phyloP scores from a whole-genome alignment of 2,329 filamentous ascomycete species.

The Amauroascus verrucosus region DNA sequence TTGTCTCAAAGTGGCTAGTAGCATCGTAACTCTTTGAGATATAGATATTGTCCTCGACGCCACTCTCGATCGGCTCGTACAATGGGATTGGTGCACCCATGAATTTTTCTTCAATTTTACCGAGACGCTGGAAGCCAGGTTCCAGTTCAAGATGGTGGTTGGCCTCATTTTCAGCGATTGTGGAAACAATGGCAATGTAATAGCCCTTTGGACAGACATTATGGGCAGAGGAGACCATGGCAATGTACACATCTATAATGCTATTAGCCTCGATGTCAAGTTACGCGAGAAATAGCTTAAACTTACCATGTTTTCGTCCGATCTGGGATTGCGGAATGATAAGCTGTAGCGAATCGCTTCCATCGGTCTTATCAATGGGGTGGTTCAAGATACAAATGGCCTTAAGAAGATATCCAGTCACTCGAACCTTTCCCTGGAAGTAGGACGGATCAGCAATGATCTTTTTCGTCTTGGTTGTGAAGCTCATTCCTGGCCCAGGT shows the following conservation, averaged over 20 bases:
- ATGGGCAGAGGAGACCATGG: constrained; percentile 87
- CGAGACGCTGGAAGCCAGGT: constrained; percentile 82
- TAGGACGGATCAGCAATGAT: constrained; percentile 95
- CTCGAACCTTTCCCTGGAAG: constrained; percentile 80
- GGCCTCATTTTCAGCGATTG: constrained; percentile 79
- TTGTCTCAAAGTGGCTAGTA: constrained; percentile 94
- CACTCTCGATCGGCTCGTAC: constrained; percentile 79
- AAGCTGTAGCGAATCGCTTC: constrained; percentile 80
- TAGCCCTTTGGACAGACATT: constrained; percentile 98
- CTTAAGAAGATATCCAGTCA: constrained; percentile 82
- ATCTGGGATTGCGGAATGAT: constrained; percentile 98
- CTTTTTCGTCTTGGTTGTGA: constrained; percentile 91
- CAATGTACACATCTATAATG: constrained; percentile 78
- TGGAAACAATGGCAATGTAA: constrained; percentile 97
- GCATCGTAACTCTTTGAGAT: constrained; percentile 99
- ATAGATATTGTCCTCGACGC: constrained; percentile 81
- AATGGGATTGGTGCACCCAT: constrained; percentile 87
- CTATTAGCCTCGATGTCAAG: neutral
- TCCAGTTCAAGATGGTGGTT: constrained; percentile 96
- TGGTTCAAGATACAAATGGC: constrained; percentile 97
- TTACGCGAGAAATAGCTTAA: neutral
- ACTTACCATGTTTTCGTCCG: constrained; percentile 83
- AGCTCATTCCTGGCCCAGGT: constrained; percentile 66
- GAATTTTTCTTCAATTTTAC: constrained; percentile 92
- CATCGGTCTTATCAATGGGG: constrained; percentile 78